A percentile compares a stretch with the other conserved stretches of the same genome.
phyloP scores from a whole-genome alignment of 78 protist genomes.

The Goniomonas avonlea region DNA sequence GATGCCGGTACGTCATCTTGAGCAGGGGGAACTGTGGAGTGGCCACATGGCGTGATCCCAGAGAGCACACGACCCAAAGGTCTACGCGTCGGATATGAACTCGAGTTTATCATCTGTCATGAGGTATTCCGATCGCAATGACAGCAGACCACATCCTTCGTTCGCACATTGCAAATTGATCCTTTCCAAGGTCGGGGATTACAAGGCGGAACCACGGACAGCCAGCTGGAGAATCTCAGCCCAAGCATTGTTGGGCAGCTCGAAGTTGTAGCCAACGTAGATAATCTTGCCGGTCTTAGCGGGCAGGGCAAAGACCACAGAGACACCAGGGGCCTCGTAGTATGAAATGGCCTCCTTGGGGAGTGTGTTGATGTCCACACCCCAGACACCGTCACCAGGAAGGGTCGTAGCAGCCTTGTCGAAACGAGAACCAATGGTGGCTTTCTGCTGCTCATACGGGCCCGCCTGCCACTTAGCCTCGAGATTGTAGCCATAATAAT shows the following conservation, averaged over 20 bases:
- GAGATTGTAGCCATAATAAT: conserved; percentile 3
- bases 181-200: no score
- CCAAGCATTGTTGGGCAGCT: conserved; percentile 8
- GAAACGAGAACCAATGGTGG: neutral
- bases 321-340: conserved; percentile 16
- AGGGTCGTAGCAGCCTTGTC: neutral
- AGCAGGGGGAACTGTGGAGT: no score
- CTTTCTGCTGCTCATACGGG: conserved; percentile 19
- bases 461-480: conserved; percentile 13
- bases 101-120: no score
- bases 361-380: neutral
- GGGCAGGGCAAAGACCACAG: conserved; percentile 1
- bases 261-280: conserved; percentile 18
- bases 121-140: no score
- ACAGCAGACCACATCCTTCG: no score
- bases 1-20: no score
- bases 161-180: no score
- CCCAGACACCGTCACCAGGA: neutral
- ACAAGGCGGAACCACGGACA: no score
- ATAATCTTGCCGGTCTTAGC: neutral
- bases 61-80: no score
- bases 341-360: conserved; percentile 11
- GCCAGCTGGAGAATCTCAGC: no score
- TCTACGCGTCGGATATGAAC: no score
- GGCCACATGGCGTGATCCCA: no score